Evolutionary conservation across 306 rosid genomes (phyloP), one percentile per base, ranked within the genome.

Genomic region (Castanospermum australe): DNA sequence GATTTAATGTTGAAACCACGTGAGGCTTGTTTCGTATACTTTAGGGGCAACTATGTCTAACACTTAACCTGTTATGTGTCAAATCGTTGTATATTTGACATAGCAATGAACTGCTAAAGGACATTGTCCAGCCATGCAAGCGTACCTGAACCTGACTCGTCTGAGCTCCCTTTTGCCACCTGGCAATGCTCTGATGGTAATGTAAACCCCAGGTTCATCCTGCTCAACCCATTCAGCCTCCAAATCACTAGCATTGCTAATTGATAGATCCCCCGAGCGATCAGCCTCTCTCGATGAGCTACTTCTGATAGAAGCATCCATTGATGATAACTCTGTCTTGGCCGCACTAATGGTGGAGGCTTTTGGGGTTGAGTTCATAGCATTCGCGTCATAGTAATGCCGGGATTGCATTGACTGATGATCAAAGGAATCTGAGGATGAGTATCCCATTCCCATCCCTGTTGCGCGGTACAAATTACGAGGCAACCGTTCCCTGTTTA

Each of bases 271-370:
- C 2, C 64, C 82, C 8, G 91, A 88, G 70, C 82, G 86, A 77
- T 88, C 92, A 44, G 88, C 92, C 42, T 88, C 92, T 77, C 89
- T 86, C 1, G 92, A 88, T 1, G 89, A 83, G 79, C 92, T 88
- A 72, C 92, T 88, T 81, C 86, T 86, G 44, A 86, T 86, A 7
- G 92, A 88, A 68, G 92, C 88, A 65, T 84, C 92, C 82, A 88
- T 83, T 17, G 92, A 88, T 15, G 92, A 88, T 72, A 80, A 56
- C 79, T 88, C 92, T 47, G 92, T 88, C 86, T 88, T 88, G 73
- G 89, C 85, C 22, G 86, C 86, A 74, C 92, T 88, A 15, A 88
- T 88, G 67, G 87, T 88, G 75, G 92, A 88, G 8, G 78, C 86
- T 59, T 88, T 86, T 61, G 92, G 92, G 51, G 92, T 88, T 83